Evolutionary conservation across 1,139 yeast species (phyloP).

Genomic region (Yamadazyma spencermartinsiae): DNA sequence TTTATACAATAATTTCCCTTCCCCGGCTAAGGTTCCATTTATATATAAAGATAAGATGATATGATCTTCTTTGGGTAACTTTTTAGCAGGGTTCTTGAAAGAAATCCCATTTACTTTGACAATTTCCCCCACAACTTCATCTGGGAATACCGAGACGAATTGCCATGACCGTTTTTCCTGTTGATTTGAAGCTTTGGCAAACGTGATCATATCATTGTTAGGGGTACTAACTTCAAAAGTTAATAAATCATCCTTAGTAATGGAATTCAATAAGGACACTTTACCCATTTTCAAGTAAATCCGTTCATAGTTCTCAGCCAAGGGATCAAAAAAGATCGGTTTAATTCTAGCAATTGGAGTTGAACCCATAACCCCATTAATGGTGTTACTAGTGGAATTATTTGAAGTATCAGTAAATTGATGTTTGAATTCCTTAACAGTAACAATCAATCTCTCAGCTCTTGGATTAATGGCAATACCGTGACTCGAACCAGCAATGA

Average conservation of each 20-base stretch:
- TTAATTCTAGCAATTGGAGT: constrained; percentile 62
- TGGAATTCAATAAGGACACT: constrained; percentile 36
- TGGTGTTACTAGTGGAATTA: constrained; percentile 30
- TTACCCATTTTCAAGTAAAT: constrained; percentile 59
- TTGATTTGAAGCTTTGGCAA: constrained; percentile 72
- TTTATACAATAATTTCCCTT: constrained; percentile 46
- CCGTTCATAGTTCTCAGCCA: constrained; percentile 60
- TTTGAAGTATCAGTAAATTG: constrained; percentile 33
- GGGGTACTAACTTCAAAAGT: constrained; percentile 52
- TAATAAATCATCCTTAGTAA: constrained; percentile 38
- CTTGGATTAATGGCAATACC: constrained; percentile 85
- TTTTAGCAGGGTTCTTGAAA: constrained; percentile 30
- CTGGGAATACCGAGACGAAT: constrained; percentile 74
- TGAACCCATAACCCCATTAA: constrained; percentile 39
- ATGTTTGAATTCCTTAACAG: constrained; percentile 73
- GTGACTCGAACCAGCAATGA: constrained; percentile 70
- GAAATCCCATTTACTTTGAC: constrained; percentile 63
- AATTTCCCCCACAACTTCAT: constrained; percentile 72
- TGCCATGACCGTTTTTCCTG: constrained; percentile 59
- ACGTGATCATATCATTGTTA: constrained; percentile 48
- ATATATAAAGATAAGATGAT: constrained; percentile 59
- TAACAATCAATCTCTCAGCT: constrained; percentile 69
- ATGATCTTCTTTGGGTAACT: constrained; percentile 49
- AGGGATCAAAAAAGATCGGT: constrained; percentile 64
- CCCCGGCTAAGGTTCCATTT: constrained; percentile 65